Evolutionary conservation across 768 basidiomycete species (phyloP).

Genomic region (Suillus tomentosus): DNA sequence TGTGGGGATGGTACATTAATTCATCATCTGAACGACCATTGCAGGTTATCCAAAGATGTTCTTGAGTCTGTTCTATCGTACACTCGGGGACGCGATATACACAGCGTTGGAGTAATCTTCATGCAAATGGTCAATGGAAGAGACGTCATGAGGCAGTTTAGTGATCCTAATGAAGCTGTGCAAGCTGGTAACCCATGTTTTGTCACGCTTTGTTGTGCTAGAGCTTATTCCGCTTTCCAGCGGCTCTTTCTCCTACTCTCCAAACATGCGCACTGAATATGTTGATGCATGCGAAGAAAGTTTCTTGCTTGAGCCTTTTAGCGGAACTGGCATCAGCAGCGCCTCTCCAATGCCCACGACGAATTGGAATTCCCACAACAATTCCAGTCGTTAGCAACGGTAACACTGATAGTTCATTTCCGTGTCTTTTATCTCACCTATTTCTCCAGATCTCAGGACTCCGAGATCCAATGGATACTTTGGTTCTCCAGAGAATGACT

Average conservation of each 20-base stretch:
- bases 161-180: conserved; percentile 59
- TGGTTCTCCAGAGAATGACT: conserved; percentile 69
- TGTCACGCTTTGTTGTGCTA: not conserved
- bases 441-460: conserved; percentile 28
- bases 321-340: conserved; percentile 55
- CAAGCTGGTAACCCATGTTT: conserved; percentile 48
- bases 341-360: conserved; percentile 29
- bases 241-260: conserved; percentile 52
- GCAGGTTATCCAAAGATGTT: conserved; percentile 76
- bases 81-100: conserved; percentile 79
- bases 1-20: not conserved
- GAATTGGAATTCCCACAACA: conserved; percentile 5
- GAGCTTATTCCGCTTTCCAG: conserved; percentile 33
- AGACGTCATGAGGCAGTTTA: conserved; percentile 58
- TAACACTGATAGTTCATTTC: not conserved
- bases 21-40: not conserved
- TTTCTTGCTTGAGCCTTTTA: conserved; percentile 59
- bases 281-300: conserved; percentile 59
- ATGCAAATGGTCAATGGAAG: conserved; percentile 86
- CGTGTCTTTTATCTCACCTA: not conserved
- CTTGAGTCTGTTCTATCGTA: conserved; percentile 79
- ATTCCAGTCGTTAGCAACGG: not conserved
- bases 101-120: conserved; percentile 76
- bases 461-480: conserved; percentile 44
- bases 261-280: conserved; percentile 57